These are phyloP conservation scores for Sclerotinia minor DNA, from an alignment of 2,329 filamentous ascomycete species.

Conservation along the genomic window DNA sequence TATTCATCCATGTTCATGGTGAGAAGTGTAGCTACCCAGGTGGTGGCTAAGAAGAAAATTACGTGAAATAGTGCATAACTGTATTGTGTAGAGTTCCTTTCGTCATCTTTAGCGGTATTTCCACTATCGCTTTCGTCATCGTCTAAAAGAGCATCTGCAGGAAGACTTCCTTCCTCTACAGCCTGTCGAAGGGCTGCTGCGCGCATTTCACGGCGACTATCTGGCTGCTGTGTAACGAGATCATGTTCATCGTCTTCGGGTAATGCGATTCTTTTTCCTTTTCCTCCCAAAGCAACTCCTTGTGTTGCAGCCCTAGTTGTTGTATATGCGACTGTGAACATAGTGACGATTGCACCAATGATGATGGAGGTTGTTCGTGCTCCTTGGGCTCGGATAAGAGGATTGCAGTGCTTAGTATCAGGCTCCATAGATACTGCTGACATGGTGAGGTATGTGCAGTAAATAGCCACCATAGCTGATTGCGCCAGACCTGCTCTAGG, in stretches of 20 bases:
- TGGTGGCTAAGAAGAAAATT: conserved; percentile 95
- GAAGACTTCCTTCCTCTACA: conserved; percentile 87
- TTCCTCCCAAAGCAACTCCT: conserved; percentile 70
- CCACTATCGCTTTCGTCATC: conserved; percentile 61
- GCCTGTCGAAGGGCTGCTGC: conserved; percentile 87
- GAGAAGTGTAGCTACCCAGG: conserved; percentile 91
- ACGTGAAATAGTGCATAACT: conserved; percentile 95
- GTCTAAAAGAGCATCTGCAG: conserved; percentile 81
- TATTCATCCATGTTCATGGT: conserved; percentile 72
- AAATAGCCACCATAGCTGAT: conserved; percentile 93
- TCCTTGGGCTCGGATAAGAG: conserved; percentile 79
- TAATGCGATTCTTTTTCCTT: conserved; percentile 59
- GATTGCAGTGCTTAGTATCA: conserved; percentile 92
- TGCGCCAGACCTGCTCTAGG: conserved; percentile 94
- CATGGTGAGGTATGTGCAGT: conserved; percentile 98
- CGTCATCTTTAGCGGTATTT: conserved; percentile 75
- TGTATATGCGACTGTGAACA: conserved; percentile 95
- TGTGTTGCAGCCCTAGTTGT: conserved; percentile 95
- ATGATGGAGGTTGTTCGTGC: conserved; percentile 89
- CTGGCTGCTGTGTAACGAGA: conserved; percentile 82
- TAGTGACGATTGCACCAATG: conserved; percentile 90
- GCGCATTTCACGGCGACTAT: conserved; percentile 81
- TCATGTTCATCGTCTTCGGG: conserved; percentile 79
- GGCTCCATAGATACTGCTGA: conserved; percentile 98
- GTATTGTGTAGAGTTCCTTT: conserved; percentile 87